Conservation (phyloP, 2,329 filamentous ascomycete genomes). For the Botrytis elliptica region DNA sequence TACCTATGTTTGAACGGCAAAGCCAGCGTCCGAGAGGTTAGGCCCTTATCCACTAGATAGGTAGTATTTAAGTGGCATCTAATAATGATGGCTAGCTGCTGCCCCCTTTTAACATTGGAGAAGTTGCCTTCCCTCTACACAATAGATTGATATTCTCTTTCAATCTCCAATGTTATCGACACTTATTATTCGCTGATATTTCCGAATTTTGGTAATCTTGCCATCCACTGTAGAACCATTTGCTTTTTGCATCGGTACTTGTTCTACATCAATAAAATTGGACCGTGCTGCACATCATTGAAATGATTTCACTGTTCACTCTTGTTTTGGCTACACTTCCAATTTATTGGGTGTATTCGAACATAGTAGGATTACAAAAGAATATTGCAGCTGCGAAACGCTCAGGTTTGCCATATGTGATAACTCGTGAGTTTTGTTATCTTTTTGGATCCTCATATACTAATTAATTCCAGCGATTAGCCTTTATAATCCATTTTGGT, state of each 20-base stretch:
- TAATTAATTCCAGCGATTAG: slow-evolving; percentile 44
- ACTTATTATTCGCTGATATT: not conserved
- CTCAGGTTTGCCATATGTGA: slow-evolving; percentile 52
- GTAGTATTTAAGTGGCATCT: not conserved
- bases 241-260: not conserved
- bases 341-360: slow-evolving; percentile 31
- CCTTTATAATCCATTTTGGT: slow-evolving; percentile 54
- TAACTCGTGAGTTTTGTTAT: slow-evolving; percentile 49
- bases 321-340: slow-evolving; percentile 27
- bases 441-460: not conserved
- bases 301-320: slow-evolving; percentile 32
- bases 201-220: not conserved
- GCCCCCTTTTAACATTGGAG: not conserved
- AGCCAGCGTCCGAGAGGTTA: slow-evolving; percentile 9
- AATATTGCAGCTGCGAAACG: slow-evolving; percentile 53
- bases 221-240: not conserved
- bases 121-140: not conserved
- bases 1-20: slow-evolving; percentile 10
- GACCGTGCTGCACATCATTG: slow-evolving; percentile 2
- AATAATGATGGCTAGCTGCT: not conserved
- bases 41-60: not conserved
- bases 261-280: not conserved
- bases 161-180: not conserved
- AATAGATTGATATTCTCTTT: not conserved
- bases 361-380: slow-evolving; percentile 40